A percentile compares a stretch with the other conserved stretches of the same genome.
These are phyloP conservation scores for Fusarium brachygibbosum DNA, from an alignment of 2,329 filamentous ascomycete genomes.

Conservation along the genomic window DNA sequence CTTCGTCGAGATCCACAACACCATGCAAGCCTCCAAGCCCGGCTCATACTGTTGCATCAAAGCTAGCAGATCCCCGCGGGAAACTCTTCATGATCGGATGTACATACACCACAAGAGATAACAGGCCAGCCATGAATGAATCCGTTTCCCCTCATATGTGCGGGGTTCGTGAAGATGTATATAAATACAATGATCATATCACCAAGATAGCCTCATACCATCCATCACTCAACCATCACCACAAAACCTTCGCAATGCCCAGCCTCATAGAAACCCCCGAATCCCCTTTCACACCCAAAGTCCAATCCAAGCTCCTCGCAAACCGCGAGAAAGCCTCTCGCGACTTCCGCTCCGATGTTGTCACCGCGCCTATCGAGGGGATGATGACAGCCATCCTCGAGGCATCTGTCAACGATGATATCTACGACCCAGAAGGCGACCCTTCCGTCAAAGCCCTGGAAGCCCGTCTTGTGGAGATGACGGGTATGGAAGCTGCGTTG, in stretches of 20 bases:
- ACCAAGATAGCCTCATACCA: background rate
- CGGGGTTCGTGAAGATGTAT: conserved; percentile 1
- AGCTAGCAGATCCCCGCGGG: conserved; percentile 17
- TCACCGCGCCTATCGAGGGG: conserved; percentile 45
- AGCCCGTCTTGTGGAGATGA: conserved; percentile 41
- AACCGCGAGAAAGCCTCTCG: conserved; percentile 39
- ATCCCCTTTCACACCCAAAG: conserved; percentile 30
- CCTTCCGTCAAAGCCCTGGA: conserved; percentile 47
- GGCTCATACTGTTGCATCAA: background rate
- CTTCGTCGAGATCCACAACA: conserved; percentile 1
- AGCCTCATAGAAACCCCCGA: conserved; percentile 14
- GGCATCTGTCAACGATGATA: conserved; percentile 49
- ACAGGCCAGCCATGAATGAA: background rate
- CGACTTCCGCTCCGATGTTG: conserved; percentile 50
- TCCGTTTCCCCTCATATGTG: conserved; percentile 4
- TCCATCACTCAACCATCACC: background rate
- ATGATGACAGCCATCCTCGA: conserved; percentile 50
- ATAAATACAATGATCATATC: background rate
- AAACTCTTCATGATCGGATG: conserved; percentile 17
- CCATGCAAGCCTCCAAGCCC: background rate
- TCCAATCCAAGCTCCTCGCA: conserved; percentile 24
- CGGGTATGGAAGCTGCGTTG: conserved; percentile 48
- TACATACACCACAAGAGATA: conserved; percentile 16
- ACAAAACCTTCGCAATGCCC: conserved; percentile 17
- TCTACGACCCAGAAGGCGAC: conserved; percentile 48